phyloP scores from a whole-genome alignment of 768 basidiomycete species.

The Roridomyces roridus region DNA sequence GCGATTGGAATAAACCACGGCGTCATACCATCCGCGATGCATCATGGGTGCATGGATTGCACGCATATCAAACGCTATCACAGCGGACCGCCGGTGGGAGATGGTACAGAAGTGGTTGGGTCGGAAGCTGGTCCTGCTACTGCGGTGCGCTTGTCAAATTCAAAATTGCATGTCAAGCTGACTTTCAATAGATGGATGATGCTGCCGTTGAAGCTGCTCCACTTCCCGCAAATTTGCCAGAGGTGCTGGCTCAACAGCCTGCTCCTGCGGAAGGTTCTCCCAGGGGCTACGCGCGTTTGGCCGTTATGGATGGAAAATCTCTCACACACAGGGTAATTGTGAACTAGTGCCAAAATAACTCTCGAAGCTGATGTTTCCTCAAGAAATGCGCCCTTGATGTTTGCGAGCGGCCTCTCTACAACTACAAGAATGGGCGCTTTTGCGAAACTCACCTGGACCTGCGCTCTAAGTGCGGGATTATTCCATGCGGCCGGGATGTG shows the following conservation, averaged over 20 bases:
- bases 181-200: not conserved
- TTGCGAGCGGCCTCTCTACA: slow-evolving; percentile 29
- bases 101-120: not conserved
- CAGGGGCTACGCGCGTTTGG: slow-evolving; percentile 31
- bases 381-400: slow-evolving; percentile 30
- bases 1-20: slow-evolving; percentile 27
- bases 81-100: not conserved
- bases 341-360: too few species aligned
- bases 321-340: slow-evolving; percentile 31
- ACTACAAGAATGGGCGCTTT: slow-evolving; percentile 37
- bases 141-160: not conserved
- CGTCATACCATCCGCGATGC: not conserved
- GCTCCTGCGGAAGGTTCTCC: not conserved
- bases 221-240: not conserved
- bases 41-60: slow-evolving; percentile 11
- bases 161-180: not conserved
- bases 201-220: not conserved
- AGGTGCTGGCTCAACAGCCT: not conserved
- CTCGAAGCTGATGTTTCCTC: too few species aligned
- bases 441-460: too few species aligned
- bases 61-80: slow-evolving; percentile 14
- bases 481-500: not conserved
- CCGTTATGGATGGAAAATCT: slow-evolving; percentile 41
- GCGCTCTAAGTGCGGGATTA: not conserved
- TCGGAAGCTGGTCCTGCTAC: slow-evolving; percentile 23